A percentile compares a stretch with the other conserved stretches of the same genome.
Evolutionary conservation across 1,284 basidiomycete genomes (phyloP).

Genomic region (Naganishia albida): DNA sequence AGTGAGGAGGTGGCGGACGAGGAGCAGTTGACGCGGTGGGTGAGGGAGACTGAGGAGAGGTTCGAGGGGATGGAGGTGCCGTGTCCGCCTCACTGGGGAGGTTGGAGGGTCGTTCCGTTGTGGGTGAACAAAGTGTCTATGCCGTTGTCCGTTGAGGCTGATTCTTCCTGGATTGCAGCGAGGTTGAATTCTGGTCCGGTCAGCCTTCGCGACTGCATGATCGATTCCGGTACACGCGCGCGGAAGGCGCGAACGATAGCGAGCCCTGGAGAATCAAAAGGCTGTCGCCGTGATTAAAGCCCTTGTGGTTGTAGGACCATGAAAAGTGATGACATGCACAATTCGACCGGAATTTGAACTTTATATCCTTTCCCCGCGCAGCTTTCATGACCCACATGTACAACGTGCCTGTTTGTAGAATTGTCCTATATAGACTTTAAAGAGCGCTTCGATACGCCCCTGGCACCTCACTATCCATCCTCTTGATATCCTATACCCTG

Average conservation of each 20-base stretch:
- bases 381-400: too few relatives aligned
- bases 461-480: too few relatives aligned
- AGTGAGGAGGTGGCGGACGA: slow-evolving; percentile 75
- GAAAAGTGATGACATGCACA: neutral
- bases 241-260: slow-evolving; percentile 59
- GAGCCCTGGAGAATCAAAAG: slow-evolving; percentile 71
- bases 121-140: slow-evolving; percentile 55
- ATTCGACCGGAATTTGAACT: neutral
- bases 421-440: too few relatives aligned
- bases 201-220: slow-evolving; percentile 87
- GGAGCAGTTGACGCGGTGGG: slow-evolving; percentile 65
- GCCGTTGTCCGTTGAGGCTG: neutral
- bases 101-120: slow-evolving; percentile 88
- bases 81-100: slow-evolving; percentile 92
- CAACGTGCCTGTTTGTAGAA: too few relatives aligned
- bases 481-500: too few relatives aligned
- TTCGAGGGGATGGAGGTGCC: slow-evolving; percentile 65
- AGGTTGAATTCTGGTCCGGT: slow-evolving; percentile 91
- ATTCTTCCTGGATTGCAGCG: slow-evolving; percentile 51
- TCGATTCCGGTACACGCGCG: slow-evolving; percentile 74
- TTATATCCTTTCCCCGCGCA: too few relatives aligned
- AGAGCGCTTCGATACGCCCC: too few relatives aligned
- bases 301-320: neutral
- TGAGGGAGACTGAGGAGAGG: slow-evolving; percentile 64
- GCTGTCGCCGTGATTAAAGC: slow-evolving; percentile 63